Evolutionary conservation across 164 flowering plant genomes (phyloP), one percentile per base, ranked within the genome.

Genomic region (Platanus orientalis): DNA sequence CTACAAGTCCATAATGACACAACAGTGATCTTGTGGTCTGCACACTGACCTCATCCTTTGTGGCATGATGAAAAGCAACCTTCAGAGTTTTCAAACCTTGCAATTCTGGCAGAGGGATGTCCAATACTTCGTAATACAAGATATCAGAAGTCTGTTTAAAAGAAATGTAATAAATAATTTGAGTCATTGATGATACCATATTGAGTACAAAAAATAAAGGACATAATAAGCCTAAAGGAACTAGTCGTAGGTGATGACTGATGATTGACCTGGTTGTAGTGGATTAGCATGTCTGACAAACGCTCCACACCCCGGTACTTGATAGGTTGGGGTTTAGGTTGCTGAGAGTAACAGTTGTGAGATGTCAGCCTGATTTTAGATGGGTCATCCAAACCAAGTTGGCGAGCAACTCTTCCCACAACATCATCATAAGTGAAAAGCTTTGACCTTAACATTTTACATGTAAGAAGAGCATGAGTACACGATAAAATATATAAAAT

Each of bases 61-160:
- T 62, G 2, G 84, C 75, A 67, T 57, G 75, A 67, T 78, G 80
- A 59, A 78, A 82, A 49, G 79, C 82, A 36, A 82, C 82, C 68
- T 82, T 82, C 48, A 80, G 67, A 34, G 80, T 80, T 60, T 82
- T 82, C 53, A 82, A 34, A 6, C 79, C 69, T 79, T 90, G 90
- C 65, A 86, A 67, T 45, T 86, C 92, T 61, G 92, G 94, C 29
- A 88, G 79, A 50, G 96, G 92, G 63, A 90, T 84, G 66, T 87
- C 96, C 74, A 90, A 64, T 19, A 90, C 85, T 77, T 90, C 91
- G 69, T 85, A 91, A 61, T 91, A 88, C 63, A 91, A 69, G 29
- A 91, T 84, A 71, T 91, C 87, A 4, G 96, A 79, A 34, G 73
- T 81, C 96, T 88, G 75, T n/a, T 24, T 28, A 57, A 27, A 50